Base-by-base conservation (phyloP, 768 basidiomycete species). In the Serendipita sp. region DNA sequence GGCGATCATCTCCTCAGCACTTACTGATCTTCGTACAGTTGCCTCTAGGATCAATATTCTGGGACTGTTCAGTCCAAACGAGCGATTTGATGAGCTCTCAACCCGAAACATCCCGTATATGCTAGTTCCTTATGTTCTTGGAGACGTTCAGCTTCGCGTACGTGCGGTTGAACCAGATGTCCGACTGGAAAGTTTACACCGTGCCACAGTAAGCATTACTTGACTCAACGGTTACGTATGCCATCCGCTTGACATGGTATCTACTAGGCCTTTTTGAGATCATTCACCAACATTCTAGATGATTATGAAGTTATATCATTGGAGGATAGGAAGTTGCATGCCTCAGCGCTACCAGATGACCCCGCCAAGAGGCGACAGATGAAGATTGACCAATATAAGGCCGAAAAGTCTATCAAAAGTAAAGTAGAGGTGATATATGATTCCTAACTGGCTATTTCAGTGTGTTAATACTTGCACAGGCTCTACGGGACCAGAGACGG, bases 341-440 rank as follows among this genome's bases (percentile, higher is more conserved):
- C 73, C 45, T 77, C 9, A 75, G 76, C 7, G 67, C 75, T n/a
- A 72, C 84, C 56, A 13, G 72, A 68, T 9, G 87, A 97, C 71
- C 80, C 85, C 20, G 79, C 82, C 1, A 81, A 79, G 69, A 78
- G 86, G 62, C 75, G 96, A 67, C 92, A 95, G 66, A 71, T 85
- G 34, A 99, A 96, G 76, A 96, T 99, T 66, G 84, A 82, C 65
- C 93, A 94, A 70, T 97, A 83, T 72, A 84, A 85, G 72, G 80
- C 82, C 63, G 92, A 95, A 73, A 94, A 89, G 72, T 86, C 88
- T 38, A 73, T 97, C 30, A 80, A 82, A 61, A 72, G 73, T 20
- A 79, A 79, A 63, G 81, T 97, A 28, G 81, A 90, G 73, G 90
- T 88, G 61, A 53, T 33, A 31, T 13, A 45, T 63, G 14, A 38